phyloP scores from a whole-genome alignment of 495 filamentous ascomycete genomes.

The Penicillium silybi region DNA sequence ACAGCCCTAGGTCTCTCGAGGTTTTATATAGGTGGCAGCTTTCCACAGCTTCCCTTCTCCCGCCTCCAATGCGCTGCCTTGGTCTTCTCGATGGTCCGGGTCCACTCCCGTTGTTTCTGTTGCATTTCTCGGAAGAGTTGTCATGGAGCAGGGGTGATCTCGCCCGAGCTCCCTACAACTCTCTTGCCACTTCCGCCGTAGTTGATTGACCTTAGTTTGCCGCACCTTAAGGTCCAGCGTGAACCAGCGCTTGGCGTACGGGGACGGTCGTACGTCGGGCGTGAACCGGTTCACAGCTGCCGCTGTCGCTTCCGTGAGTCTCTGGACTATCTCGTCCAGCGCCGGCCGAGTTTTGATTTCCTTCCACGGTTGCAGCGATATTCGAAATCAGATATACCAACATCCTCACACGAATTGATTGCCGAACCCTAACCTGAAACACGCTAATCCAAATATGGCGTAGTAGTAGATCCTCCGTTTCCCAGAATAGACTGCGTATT shows the following conservation, averaged over 20 bases:
- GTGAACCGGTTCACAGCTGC: conserved; percentile 8
- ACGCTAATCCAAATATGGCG: too few relatives aligned
- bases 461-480: too few relatives aligned
- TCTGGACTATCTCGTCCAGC: conserved; percentile 12
- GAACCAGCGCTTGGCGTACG: conserved; percentile 28
- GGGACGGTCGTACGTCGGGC: conserved; percentile 11
- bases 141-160: conserved; percentile 1
- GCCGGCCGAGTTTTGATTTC: conserved; percentile 10
- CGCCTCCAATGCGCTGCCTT: conserved; percentile 15
- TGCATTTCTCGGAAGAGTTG: conserved; percentile 14
- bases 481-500: too few relatives aligned
- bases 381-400: too few relatives aligned
- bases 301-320: conserved; percentile 11
- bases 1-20: conserved; percentile 16
- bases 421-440: too few relatives aligned
- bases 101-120: conserved; percentile 11
- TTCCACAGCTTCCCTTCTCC: conserved; percentile 22
- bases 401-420: too few relatives aligned
- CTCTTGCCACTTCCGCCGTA: conserved; percentile 18
- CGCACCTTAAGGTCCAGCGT: conserved; percentile 18
- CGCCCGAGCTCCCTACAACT: conserved; percentile 10
- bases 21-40: conserved; percentile 22
- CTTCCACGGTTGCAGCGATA: too few relatives aligned
- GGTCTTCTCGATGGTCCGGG: conserved; percentile 15
- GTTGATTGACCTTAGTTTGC: conserved; percentile 14